phyloP scores from a whole-genome alignment of 2,329 filamentous ascomycete species.

The Capronia coronata region DNA sequence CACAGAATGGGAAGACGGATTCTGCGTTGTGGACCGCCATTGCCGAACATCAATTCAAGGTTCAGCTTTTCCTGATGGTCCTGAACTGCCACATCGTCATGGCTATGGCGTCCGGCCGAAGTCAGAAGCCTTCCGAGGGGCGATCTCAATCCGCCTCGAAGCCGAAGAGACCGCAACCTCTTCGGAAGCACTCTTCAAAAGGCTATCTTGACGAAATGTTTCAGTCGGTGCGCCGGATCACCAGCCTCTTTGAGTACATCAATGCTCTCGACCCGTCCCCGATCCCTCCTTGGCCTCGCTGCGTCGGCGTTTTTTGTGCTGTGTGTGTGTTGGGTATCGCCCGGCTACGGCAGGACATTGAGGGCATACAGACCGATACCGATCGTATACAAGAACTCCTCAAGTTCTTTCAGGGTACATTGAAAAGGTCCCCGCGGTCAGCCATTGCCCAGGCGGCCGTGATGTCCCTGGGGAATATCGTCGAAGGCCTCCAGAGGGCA shows the following conservation, averaged over 20 bases:
- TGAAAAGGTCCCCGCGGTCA: not conserved
- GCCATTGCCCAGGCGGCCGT: constrained; percentile 7
- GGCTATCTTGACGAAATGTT: constrained; percentile 10
- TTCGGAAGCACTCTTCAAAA: constrained; percentile 6
- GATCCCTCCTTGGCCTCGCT: constrained; percentile 16
- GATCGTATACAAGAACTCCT: constrained; percentile 9
- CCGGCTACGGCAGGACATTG: constrained; percentile 14
- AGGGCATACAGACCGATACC: constrained; percentile 11
- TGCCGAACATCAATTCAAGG: constrained; percentile 17
- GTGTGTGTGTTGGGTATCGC: constrained; percentile 17
- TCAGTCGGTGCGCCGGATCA: constrained; percentile 13
- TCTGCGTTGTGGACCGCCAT: constrained; percentile 4
- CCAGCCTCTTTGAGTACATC: constrained; percentile 17
- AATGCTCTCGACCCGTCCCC: constrained; percentile 11
- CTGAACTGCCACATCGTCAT: constrained; percentile 9
- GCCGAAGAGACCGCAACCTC: constrained; percentile 2
- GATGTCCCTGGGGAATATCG: constrained; percentile 2
- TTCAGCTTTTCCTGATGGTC: constrained; percentile 17
- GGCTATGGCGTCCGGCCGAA: constrained; percentile 3
- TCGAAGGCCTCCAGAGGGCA: constrained; percentile 3
- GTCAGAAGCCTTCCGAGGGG: not conserved
- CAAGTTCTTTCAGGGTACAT: constrained; percentile 12
- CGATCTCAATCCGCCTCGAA: not conserved
- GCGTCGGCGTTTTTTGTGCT: constrained; percentile 20
- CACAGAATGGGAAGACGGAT: constrained; percentile 9